Conservation (phyloP, 257 asterid genomes). For the Solanum gandarillasii region DNA sequence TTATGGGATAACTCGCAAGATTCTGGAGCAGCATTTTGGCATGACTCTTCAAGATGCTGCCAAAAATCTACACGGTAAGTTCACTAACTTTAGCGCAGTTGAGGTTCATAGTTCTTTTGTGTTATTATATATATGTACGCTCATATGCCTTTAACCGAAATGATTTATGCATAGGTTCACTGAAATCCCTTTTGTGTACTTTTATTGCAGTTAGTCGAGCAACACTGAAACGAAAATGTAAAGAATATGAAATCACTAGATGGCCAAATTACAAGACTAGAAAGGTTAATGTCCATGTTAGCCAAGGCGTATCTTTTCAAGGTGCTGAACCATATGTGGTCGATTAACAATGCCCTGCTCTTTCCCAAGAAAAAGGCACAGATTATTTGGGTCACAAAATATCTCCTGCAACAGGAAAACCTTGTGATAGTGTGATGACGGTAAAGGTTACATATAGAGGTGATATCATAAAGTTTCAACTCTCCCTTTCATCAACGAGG, state of each 20-base stretch:
- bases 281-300: not conserved
- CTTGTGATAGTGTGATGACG: not conserved
- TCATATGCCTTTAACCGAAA: not conserved
- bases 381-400: not conserved
- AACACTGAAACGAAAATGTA: not conserved
- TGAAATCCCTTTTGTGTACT: not conserved
- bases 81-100: not conserved
- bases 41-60: not conserved
- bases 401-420: not conserved
- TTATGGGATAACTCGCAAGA: not conserved
- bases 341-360: not conserved
- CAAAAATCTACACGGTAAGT: not conserved
- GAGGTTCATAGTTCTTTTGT: not conserved
- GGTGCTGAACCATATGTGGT: not conserved
- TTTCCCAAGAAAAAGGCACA: not conserved
- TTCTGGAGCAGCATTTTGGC: not conserved
- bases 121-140: not conserved
- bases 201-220: not conserved
- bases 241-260: not conserved
- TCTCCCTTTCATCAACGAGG: not conserved
- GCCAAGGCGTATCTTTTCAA: not conserved
- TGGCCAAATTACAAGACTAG: not conserved
- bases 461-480: constrained; percentile 8
- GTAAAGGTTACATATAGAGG: not conserved
- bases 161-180: not conserved